phyloP scores from a whole-genome alignment of 2,329 filamentous ascomycete genomes.

The Triangularia setosa region DNA sequence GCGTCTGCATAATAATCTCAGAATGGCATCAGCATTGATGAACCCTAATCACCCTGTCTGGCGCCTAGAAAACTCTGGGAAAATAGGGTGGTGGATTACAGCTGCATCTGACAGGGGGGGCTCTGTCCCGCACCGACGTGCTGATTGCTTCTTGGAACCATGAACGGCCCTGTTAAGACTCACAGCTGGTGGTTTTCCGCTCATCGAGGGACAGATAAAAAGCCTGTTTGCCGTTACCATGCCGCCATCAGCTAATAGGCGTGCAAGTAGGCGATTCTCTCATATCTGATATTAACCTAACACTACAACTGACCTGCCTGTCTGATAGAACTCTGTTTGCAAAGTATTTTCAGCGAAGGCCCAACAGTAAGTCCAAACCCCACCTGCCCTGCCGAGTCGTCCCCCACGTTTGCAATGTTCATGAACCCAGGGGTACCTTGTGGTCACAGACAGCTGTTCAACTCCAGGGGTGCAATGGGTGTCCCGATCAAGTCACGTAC shows the following conservation, averaged over 20 bases:
- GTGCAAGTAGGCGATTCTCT: not conserved
- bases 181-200: not conserved
- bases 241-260: not conserved
- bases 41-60: not conserved
- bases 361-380: not conserved
- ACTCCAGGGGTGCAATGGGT: not conserved
- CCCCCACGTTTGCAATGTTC: not conserved
- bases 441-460: not conserved
- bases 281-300: not conserved
- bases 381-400: not conserved
- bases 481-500: constrained; percentile 9
- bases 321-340: not conserved
- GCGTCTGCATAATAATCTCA: not conserved
- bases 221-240: not conserved
- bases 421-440: constrained; percentile 1
- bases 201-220: not conserved
- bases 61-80: not conserved
- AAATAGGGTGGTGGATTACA: not conserved
- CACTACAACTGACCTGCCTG: not conserved
- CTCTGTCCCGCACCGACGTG: not conserved
- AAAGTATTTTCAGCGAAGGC: not conserved
- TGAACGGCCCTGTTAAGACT: not conserved
- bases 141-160: not conserved
- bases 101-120: not conserved
- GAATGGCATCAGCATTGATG: not conserved